These are phyloP conservation scores for Fusarium sp. DNA, from an alignment of 2,329 filamentous ascomycete genomes.

Conservation along the genomic window DNA sequence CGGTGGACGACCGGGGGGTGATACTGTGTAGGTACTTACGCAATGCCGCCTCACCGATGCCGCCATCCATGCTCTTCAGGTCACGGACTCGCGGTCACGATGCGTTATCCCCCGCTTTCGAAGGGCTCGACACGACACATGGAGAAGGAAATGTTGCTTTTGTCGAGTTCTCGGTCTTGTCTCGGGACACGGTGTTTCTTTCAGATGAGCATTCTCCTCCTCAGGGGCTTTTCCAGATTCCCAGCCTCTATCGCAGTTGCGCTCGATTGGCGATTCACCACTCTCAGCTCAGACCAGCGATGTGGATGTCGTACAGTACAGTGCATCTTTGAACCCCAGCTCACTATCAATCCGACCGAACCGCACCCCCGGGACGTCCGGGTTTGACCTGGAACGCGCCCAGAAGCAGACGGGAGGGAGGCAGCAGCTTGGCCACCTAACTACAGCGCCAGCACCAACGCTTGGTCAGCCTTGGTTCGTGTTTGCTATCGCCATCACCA, in stretches of 20 bases:
- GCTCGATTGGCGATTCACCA: not conserved
- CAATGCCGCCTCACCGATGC: constrained; percentile 42
- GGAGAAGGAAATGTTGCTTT: not conserved
- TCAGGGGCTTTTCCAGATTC: not conserved
- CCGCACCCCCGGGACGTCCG: constrained; percentile 12
- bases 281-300: not conserved
- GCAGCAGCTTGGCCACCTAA: not conserved
- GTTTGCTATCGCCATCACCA: not conserved
- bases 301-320: not conserved
- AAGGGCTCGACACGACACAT: constrained; percentile 10
- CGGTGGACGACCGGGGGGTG: constrained; percentile 8
- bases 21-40: constrained; percentile 9
- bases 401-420: not conserved
- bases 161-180: constrained; percentile 12
- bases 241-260: not conserved
- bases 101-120: constrained; percentile 28
- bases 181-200: constrained; percentile 7
- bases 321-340: not conserved
- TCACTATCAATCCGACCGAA: constrained; percentile 9
- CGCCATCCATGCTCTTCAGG: constrained; percentile 40
- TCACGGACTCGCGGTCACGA: constrained; percentile 44
- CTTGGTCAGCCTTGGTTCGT: constrained; percentile 21
- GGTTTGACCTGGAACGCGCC: constrained; percentile 8
- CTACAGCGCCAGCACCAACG: not conserved
- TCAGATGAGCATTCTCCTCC: not conserved